Base-by-base conservation (phyloP, 2,329 filamentous ascomycete genomes). In the Nemania bipapillata region DNA sequence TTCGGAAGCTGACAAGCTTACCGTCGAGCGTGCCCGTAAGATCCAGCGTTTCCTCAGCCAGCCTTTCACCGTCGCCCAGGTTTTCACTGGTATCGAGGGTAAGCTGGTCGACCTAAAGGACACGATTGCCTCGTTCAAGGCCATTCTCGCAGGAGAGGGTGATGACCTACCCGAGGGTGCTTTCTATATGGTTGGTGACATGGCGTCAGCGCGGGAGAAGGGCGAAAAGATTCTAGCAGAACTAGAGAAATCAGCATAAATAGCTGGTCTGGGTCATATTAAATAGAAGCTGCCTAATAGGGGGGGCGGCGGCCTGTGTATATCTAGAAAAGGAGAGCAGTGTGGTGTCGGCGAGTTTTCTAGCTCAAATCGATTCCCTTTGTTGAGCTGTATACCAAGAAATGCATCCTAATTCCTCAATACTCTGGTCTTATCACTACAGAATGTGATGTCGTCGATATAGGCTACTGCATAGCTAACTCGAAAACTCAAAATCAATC, bases 181-280 rank as follows among this genome's bases (percentile, higher is more conserved):
- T 82, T 87, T 97, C 91, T 97, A 97, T 91, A 97, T 97, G 94
- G 94, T 98, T 83, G 96, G 96, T 82, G 92, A 97, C 87, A 90
- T 98, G 78, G 92, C 92, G 78, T 94, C 93, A 74, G 96, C 94
- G 77, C 92, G 92, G 82, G 90, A 88, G 80, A 99, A 99, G 93
- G 96, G 95, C 87, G 94, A 97, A 91, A 97, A 98, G 94, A 98
- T 99, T 88, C 87, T 99, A 82, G 94, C 96, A 78, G 96, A 98
- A 79, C 88, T 98, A 79, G 92, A 96, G 83, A 84, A 85, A 79
- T 85, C 67, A 15, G 28, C 84, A 79, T 84, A 85, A 83, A 77
- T 72, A 74, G 70, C 73, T 76, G 73, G 71, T 74, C 61, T 70
- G 67, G 70, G 72, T 40, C 77, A 76, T 75, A 68, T 77, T 76